These are phyloP conservation scores for Boletus sp. DNA, from an alignment of 768 basidiomycete genomes.

Conservation along the genomic window DNA sequence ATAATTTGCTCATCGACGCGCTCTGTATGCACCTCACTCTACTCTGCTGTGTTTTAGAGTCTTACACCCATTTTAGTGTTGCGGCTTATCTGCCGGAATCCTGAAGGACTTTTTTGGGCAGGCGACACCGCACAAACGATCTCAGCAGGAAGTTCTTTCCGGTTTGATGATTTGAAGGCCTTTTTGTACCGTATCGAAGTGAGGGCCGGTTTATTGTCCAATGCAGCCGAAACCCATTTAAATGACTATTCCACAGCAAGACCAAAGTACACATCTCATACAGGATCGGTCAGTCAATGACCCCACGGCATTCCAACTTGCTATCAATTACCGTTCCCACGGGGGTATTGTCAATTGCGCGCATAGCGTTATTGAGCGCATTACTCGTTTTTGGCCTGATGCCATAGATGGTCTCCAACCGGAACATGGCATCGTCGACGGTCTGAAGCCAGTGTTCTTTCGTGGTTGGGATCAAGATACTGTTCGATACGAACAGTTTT, in stretches of 20 bases:
- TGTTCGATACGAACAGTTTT: slow-evolving; percentile 52
- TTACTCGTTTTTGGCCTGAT: slow-evolving; percentile 60
- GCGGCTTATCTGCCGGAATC: slow-evolving; percentile 58
- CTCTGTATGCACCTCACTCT: slow-evolving; percentile 39
- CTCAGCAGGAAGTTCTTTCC: slow-evolving; percentile 67
- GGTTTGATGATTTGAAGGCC: slow-evolving; percentile 69
- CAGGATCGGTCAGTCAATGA: slow-evolving; percentile 16
- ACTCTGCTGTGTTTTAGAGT: neutral
- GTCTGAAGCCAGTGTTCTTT: slow-evolving; percentile 59
- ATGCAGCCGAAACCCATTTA: neutral
- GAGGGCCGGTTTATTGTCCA: neutral
- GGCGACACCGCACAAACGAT: slow-evolving; percentile 83
- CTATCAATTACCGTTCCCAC: slow-evolving; percentile 69
- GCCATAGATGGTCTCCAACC: slow-evolving; percentile 57
- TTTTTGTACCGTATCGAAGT: slow-evolving; percentile 66
- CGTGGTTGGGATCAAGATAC: slow-evolving; percentile 44
- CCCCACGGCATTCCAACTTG: slow-evolving; percentile 52
- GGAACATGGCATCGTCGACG: slow-evolving; percentile 56
- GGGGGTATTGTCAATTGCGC: slow-evolving; percentile 75
- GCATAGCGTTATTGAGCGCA: slow-evolving; percentile 59
- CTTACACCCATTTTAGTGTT: slow-evolving; percentile 45
- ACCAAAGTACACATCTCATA: slow-evolving; percentile 13
- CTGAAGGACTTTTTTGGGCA: slow-evolving; percentile 72
- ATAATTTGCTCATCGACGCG: slow-evolving; percentile 65
- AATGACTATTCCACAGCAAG: slow-evolving; percentile 16